Percentiles rank a stretch among this genome's conserved stretches.
Evolutionary conservation across 768 basidiomycete species (phyloP).

Genomic region (Kondoa subrosea): DNA sequence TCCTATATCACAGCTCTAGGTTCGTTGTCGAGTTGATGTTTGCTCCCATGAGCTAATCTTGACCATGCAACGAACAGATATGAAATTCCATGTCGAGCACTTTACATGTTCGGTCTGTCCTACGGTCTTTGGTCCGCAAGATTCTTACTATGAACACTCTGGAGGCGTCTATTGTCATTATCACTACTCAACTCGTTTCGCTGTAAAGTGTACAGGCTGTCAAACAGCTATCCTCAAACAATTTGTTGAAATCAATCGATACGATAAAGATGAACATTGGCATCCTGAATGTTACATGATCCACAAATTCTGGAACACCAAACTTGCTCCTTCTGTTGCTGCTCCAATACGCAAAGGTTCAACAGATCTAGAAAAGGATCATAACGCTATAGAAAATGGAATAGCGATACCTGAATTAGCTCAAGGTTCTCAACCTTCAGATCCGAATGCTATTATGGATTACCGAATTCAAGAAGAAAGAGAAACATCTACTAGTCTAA

Average conservation of each 20-base stretch:
- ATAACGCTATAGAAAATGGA: background rate
- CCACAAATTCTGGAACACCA: constrained; percentile 99
- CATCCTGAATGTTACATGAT: constrained; percentile 99
- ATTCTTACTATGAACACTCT: constrained; percentile 97
- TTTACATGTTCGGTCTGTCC: constrained; percentile 96
- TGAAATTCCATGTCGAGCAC: constrained; percentile 98
- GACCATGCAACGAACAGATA: constrained; percentile 41
- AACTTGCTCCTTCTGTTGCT: constrained; percentile 34
- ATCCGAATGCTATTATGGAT: constrained; percentile 26
- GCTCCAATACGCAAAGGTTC: background rate
- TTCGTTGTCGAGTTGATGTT: constrained; percentile 36
- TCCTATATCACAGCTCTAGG: constrained; percentile 99
- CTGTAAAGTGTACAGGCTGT: constrained; percentile 95
- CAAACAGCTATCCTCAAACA: constrained; percentile 95
- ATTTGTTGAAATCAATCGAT: constrained; percentile 98
- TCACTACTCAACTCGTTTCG: constrained; percentile 96
- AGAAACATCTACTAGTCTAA: constrained; percentile 61
- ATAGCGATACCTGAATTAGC: background rate
- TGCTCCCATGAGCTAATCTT: background rate
- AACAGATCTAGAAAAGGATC: background rate
- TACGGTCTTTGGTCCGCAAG: constrained; percentile 88
- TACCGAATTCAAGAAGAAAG: constrained; percentile 61
- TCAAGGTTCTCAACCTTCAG: background rate
- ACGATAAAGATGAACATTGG: constrained; percentile 97
- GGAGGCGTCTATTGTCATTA: constrained; percentile 98